Conservation (phyloP, 2,329 filamentous ascomycete genomes). For the Pyrenochaeta sp. region DNA sequence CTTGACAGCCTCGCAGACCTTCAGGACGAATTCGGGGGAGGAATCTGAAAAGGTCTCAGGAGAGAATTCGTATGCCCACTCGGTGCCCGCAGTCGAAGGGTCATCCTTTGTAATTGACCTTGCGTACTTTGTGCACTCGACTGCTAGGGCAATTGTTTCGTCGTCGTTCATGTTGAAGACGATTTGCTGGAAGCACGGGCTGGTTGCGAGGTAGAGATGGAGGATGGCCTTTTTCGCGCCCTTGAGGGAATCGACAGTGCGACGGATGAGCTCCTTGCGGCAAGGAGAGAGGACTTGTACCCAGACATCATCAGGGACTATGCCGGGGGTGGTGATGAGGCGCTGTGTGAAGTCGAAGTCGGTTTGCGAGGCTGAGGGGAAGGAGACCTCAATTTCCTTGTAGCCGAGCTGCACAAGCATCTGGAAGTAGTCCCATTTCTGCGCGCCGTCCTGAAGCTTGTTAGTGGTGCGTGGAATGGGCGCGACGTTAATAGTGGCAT, state of each 20-base stretch:
- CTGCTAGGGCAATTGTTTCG: constrained; percentile 80
- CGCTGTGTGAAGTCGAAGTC: constrained; percentile 95
- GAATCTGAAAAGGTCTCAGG: constrained; percentile 93
- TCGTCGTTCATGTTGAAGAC: constrained; percentile 89
- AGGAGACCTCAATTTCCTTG: constrained; percentile 97
- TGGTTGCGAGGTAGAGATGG: constrained; percentile 95
- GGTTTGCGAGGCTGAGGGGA: constrained; percentile 91
- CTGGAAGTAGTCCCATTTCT: constrained; percentile 95
- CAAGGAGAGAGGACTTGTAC: constrained; percentile 93
- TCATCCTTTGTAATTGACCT: constrained; percentile 87
- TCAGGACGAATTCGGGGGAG: constrained; percentile 79
- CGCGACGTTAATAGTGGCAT: neutral
- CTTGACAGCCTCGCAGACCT: constrained; percentile 92
- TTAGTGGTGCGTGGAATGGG: neutral
- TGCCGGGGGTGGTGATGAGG: constrained; percentile 83
- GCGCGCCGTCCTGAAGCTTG: constrained; percentile 76
- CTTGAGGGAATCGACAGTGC: constrained; percentile 86
- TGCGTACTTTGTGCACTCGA: constrained; percentile 85
- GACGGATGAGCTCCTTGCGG: constrained; percentile 85
- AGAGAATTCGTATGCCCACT: constrained; percentile 84
- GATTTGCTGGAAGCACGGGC: constrained; percentile 90
- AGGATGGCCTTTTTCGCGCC: constrained; percentile 93
- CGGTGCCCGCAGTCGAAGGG: constrained; percentile 62
- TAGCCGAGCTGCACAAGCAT: constrained; percentile 92
- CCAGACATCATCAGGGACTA: constrained; percentile 86